Evolutionary conservation across 441 rosid genomes (phyloP).

Genomic region (Syzygium syzygioides): DNA sequence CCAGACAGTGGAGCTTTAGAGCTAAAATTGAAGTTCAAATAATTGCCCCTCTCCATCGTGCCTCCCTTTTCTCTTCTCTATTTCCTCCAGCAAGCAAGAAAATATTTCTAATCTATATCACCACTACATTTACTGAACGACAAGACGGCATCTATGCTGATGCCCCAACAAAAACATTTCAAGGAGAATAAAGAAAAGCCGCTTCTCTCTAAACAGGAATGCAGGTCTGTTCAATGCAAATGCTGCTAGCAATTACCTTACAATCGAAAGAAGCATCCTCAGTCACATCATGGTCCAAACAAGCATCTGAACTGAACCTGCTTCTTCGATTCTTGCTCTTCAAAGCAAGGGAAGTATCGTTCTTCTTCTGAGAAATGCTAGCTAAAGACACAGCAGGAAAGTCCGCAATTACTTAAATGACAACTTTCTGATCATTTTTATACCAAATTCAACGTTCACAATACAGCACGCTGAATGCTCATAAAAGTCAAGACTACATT

Average conservation of each 20-base stretch:
- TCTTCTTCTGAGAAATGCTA: constrained; percentile 31
- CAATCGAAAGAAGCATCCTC: constrained; percentile 19
- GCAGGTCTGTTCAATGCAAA: background rate
- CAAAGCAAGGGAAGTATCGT: constrained; percentile 18
- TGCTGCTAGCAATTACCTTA: constrained; percentile 26
- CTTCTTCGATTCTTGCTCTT: constrained; percentile 21
- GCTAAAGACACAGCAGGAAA: constrained; percentile 13
- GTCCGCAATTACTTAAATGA: background rate
- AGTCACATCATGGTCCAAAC: constrained; percentile 16
- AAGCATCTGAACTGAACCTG: background rate
- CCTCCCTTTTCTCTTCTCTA: background rate
- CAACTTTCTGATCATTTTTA: background rate
- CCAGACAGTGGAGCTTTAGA: background rate
- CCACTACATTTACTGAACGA: background rate
- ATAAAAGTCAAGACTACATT: background rate
- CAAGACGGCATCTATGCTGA: background rate
- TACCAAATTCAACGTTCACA: background rate
- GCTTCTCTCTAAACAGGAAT: background rate
- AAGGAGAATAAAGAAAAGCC: background rate
- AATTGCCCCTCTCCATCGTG: background rate
- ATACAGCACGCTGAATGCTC: background rate
- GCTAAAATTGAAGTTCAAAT: background rate
- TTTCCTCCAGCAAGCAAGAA: background rate
- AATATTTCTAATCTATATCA: background rate
- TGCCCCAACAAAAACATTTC: background rate